These are phyloP conservation scores for Parmales sp. DNA, from an alignment of 108 stramenopile genomes.

Conservation along the genomic window DNA sequence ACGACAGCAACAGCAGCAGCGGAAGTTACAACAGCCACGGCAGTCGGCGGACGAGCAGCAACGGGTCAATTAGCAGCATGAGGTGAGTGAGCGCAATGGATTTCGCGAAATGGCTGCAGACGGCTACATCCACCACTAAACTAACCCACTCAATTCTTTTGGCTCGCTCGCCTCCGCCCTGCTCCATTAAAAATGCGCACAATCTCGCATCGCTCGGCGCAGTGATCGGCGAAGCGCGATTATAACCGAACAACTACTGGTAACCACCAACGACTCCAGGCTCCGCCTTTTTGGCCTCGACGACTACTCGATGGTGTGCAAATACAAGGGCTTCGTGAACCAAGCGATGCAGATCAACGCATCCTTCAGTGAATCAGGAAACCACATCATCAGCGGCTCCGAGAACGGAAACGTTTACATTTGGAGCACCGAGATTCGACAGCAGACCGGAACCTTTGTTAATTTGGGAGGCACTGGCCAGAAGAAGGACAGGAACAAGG, in stretches of 20 bases:
- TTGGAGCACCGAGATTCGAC: slow-evolving; percentile 35
- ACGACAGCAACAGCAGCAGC: not conserved
- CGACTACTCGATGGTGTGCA: slow-evolving; percentile 44
- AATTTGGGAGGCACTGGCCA: slow-evolving; percentile 16
- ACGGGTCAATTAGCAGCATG: not conserved
- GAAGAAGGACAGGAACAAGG: slow-evolving; percentile 34
- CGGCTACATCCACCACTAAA: too few species aligned
- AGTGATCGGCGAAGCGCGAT: slow-evolving; percentile 12
- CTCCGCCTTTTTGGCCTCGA: slow-evolving; percentile 52
- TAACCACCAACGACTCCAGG: slow-evolving; percentile 68
- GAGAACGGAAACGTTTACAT: slow-evolving; percentile 54
- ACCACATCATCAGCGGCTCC: slow-evolving; percentile 36
- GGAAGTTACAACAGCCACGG: not conserved
- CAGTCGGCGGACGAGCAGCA: not conserved
- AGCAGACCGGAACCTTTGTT: slow-evolving; percentile 16
- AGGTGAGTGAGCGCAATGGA: too few species aligned
- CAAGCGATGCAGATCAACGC: slow-evolving; percentile 62
- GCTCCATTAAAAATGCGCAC: too few species aligned
- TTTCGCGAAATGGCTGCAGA: too few species aligned
- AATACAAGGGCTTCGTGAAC: slow-evolving; percentile 65
- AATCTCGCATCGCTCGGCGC: too few species aligned
- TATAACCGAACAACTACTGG: slow-evolving; percentile 46
- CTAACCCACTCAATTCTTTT: too few species aligned
- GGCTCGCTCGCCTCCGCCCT: too few species aligned
- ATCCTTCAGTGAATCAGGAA: slow-evolving; percentile 49